These are phyloP conservation scores for Metschnikowia cerradonensis DNA, from an alignment of 805 yeast species.

Conservation along the genomic window DNA sequence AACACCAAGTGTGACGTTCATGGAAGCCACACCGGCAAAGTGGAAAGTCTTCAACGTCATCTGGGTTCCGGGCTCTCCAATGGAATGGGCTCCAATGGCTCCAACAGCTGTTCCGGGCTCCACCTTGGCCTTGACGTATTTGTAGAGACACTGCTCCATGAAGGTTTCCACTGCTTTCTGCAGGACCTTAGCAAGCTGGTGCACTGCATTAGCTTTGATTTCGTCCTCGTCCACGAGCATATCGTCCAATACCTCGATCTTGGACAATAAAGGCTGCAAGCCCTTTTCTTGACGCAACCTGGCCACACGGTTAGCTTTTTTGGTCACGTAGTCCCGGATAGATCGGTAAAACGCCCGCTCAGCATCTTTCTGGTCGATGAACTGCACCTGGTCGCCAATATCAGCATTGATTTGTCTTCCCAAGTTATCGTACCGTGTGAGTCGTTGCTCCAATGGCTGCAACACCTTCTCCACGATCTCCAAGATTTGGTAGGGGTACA, in stretches of 20 bases:
- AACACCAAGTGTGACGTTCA: conserved; percentile 94
- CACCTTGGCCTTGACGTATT: conserved; percentile 85
- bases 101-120: conserved; percentile 99
- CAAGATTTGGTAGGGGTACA: conserved; percentile 68
- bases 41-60: conserved; percentile 98
- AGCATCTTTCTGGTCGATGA: conserved; percentile 81
- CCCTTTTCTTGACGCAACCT: conserved; percentile 51
- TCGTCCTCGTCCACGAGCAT: conserved; percentile 29
- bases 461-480: conserved; percentile 53
- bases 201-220: conserved; percentile 41
- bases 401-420: conserved; percentile 50
- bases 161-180: conserved; percentile 57
- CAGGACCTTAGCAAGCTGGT: conserved; percentile 67
- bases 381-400: conserved; percentile 50
- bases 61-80: conserved; percentile 98
- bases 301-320: conserved; percentile 57
- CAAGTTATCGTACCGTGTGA: conserved; percentile 68
- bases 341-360: conserved; percentile 82
- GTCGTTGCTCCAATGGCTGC: conserved; percentile 53
- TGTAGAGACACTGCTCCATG: conserved; percentile 69
- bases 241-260: conserved; percentile 32
- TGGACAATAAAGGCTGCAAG: conserved; percentile 41
- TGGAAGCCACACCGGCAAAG: conserved; percentile 96
- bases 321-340: conserved; percentile 56
- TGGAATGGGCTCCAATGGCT: conserved; percentile 98